These are phyloP conservation scores for Trametes cingulata DNA, from an alignment of 768 basidiomycete species.

Conservation along the genomic window DNA sequence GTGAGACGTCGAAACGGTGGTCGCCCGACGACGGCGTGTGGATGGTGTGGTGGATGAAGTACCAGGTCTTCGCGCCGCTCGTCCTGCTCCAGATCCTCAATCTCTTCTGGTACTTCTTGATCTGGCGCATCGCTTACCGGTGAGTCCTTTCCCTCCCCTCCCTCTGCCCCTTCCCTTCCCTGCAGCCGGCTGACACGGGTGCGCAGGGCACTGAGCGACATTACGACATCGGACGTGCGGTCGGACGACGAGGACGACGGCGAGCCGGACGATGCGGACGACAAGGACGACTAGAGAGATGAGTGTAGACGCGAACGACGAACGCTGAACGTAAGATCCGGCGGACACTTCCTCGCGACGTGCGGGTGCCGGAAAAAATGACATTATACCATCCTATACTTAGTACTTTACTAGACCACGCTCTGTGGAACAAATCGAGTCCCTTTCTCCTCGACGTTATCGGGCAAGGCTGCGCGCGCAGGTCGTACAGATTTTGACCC, in stretches of 20 bases:
- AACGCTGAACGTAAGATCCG: background rate
- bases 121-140: conserved; percentile 75
- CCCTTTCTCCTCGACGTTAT: no score
- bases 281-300: conserved; percentile 34
- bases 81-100: conserved; percentile 80
- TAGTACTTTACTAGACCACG: background rate
- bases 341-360: background rate
- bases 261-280: conserved; percentile 35
- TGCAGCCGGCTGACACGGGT: no score
- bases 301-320: background rate
- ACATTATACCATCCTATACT: background rate
- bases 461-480: no score
- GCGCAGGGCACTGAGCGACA: conserved; percentile 55
- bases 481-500: no score
- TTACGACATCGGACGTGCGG: conserved; percentile 63
- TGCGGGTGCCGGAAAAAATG: background rate
- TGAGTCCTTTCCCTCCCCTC: no score
- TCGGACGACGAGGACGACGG: conserved; percentile 77
- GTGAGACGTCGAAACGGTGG: conserved; percentile 59
- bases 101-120: conserved; percentile 90
- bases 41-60: conserved; percentile 76
- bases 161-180: background rate
- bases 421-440: background rate
- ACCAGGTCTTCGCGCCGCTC: conserved; percentile 78
- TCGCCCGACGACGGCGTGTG: conserved; percentile 63